Evolutionary conservation across 768 basidiomycete genomes (phyloP).

Genomic region (Termitomyces sp.): DNA sequence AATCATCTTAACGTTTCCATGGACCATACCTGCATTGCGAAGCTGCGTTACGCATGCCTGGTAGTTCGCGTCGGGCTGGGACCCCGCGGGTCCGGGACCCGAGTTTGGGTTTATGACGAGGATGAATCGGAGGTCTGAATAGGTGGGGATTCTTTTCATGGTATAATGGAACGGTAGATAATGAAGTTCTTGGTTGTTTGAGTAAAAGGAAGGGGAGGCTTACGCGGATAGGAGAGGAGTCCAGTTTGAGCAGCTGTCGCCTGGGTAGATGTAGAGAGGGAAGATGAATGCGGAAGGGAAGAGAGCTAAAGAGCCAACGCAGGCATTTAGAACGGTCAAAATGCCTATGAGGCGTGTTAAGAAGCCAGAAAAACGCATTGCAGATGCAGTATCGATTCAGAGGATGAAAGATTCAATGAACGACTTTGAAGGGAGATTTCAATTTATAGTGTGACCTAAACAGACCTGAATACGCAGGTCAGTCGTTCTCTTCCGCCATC

Average conservation of each 20-base stretch:
- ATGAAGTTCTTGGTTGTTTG: background rate
- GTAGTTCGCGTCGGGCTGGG: slow-evolving; percentile 24
- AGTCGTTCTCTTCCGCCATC: background rate
- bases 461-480: too few relatives aligned
- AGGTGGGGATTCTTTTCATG: slow-evolving; percentile 19
- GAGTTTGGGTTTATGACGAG: slow-evolving; percentile 26
- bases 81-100: slow-evolving; percentile 21
- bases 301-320: background rate
- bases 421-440: too few relatives aligned
- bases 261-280: slow-evolving; percentile 28
- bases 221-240: slow-evolving; percentile 20
- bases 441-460: too few relatives aligned
- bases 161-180: background rate
- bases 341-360: background rate
- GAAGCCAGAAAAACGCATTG: slow-evolving; percentile 1
- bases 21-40: slow-evolving; percentile 1
- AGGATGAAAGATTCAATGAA: too few relatives aligned
- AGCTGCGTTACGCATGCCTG: slow-evolving; percentile 22
- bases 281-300: slow-evolving; percentile 21
- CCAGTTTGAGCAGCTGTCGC: slow-evolving; percentile 19
- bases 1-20: slow-evolving; percentile 21
- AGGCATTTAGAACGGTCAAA: background rate
- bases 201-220: background rate
- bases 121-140: slow-evolving; percentile 22
- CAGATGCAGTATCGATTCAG: background rate